phyloP scores from a whole-genome alignment of 192 early-diverging fungal genomes.

The Linnemannia zychae region DNA sequence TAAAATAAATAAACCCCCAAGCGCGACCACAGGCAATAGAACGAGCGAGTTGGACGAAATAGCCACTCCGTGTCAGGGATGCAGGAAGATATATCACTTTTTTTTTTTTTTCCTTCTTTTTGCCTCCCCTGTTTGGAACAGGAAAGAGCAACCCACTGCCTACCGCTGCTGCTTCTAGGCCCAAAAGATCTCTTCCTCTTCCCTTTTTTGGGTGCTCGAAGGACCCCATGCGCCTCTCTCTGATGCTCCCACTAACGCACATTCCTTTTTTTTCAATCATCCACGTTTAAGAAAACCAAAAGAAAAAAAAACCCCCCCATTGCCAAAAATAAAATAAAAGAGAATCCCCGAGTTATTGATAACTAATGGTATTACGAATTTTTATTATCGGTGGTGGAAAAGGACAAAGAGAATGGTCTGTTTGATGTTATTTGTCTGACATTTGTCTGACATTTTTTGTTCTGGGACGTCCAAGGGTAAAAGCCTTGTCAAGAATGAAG shows the following conservation, averaged over 20 bases:
- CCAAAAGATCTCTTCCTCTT: too few relatives aligned
- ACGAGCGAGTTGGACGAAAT: too few relatives aligned
- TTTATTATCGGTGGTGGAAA: not conserved
- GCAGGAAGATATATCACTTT: too few relatives aligned
- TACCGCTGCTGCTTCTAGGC: too few relatives aligned
- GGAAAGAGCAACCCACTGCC: too few relatives aligned
- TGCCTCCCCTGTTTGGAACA: not conserved
- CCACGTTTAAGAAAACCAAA: not conserved
- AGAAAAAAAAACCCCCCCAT: not conserved
- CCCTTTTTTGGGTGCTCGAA: not conserved
- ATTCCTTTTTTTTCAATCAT: not conserved
- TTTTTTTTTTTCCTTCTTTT: not conserved
- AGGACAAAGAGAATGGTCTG: not conserved
- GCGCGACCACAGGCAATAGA: too few relatives aligned
- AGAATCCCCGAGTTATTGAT: not conserved
- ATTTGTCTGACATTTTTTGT: not conserved
- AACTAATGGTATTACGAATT: conserved; percentile 9
- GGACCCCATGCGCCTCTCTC: too few relatives aligned
- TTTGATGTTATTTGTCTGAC: not conserved
- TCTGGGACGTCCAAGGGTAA: not conserved
- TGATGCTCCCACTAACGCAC: too few relatives aligned
- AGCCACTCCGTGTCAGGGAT: too few relatives aligned
- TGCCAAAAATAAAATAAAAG: not conserved
- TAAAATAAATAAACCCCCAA: too few relatives aligned
- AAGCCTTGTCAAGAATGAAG: not conserved